Conservation (phyloP, 2,329 filamentous ascomycete genomes). For the Lachnellula arida region DNA sequence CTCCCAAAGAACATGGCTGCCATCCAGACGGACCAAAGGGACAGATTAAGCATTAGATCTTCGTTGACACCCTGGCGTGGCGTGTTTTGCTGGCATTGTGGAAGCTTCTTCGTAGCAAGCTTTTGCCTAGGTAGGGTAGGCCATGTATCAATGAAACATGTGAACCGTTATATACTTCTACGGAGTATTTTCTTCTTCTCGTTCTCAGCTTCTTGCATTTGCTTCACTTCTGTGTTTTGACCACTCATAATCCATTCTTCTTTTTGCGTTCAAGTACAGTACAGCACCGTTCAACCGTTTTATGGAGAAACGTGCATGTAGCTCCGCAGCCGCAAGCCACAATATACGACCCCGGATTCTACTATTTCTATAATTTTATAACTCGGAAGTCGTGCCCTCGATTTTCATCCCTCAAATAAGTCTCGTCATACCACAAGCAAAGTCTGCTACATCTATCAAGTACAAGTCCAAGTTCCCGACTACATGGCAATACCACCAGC, state of each 20-base stretch:
- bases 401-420: too few relatives aligned
- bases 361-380: neutral
- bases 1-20: constrained; percentile 2
- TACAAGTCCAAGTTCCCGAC: neutral
- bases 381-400: too few relatives aligned
- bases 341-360: neutral
- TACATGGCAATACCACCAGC: neutral
- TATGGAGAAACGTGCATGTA: neutral
- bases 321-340: neutral
- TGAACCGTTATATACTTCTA: too few relatives aligned
- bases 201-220: too few relatives aligned
- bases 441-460: too few relatives aligned
- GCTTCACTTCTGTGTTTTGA: too few relatives aligned
- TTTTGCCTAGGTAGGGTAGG: too few relatives aligned
- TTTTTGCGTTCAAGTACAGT: neutral
- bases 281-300: neutral
- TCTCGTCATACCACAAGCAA: too few relatives aligned
- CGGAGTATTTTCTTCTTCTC: too few relatives aligned
- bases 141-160: too few relatives aligned
- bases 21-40: constrained; percentile 2
- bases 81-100: neutral
- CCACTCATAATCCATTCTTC: neutral
- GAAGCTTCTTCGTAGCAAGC: neutral
- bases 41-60: neutral
- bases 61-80: neutral